Conservation (phyloP, 176 grass and related monocot genomes). For the Hyparrhenia diplandra region DNA sequence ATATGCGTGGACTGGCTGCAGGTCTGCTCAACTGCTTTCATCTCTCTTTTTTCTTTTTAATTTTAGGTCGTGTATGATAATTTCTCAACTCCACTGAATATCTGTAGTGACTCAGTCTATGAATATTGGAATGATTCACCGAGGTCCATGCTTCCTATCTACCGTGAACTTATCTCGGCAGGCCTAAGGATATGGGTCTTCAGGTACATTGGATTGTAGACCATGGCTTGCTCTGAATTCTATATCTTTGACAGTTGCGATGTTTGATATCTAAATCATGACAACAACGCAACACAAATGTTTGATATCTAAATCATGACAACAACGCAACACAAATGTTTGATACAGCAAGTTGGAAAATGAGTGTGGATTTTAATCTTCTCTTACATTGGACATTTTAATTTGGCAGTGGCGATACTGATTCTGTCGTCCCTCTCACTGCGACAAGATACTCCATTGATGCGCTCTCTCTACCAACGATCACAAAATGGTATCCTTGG, state of each 20-base stretch:
- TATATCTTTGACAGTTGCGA: too few relatives aligned
- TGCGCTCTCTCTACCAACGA: conserved; percentile 56
- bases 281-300: too few relatives aligned
- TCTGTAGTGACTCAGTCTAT: conserved; percentile 41
- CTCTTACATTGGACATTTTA: conserved; percentile 5
- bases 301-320: too few relatives aligned
- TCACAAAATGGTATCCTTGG: conserved; percentile 78
- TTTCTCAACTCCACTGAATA: not conserved
- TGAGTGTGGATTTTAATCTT: not conserved
- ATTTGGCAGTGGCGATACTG: conserved; percentile 68
- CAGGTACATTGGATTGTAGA: conserved; percentile 43
- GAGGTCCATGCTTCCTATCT: conserved; percentile 73
- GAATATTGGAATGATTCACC: conserved; percentile 69
- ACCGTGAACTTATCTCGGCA: conserved; percentile 66
- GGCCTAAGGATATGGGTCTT: conserved; percentile 78
- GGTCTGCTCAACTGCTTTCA: conserved; percentile 35
- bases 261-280: too few relatives aligned
- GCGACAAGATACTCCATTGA: conserved; percentile 79
- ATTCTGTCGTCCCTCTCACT: conserved; percentile 67
- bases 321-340: too few relatives aligned
- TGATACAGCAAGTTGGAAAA: too few relatives aligned
- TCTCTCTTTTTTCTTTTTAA: not conserved
- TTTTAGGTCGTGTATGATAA: not conserved
- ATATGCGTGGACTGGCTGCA: conserved; percentile 66
- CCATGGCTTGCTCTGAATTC: too few relatives aligned